phyloP scores from a whole-genome alignment of 768 basidiomycete species.

The Trametes cubensis region DNA sequence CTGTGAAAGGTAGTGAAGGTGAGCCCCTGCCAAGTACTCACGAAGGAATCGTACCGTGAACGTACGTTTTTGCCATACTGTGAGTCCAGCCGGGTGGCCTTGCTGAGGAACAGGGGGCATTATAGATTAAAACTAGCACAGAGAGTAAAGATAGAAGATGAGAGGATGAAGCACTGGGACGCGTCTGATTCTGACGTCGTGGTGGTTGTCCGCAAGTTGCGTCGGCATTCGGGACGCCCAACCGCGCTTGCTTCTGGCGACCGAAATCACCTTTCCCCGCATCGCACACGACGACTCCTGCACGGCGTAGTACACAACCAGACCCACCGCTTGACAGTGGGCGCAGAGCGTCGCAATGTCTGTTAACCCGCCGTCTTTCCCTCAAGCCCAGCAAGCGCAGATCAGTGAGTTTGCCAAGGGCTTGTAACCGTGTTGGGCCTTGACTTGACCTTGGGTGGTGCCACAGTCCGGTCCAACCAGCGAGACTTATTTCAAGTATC shows the following conservation, averaged over 20 bases:
- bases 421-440: not conserved
- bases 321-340: slow-evolving; percentile 19
- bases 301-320: not conserved
- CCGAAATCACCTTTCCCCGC: slow-evolving; percentile 14
- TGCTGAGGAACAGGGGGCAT: slow-evolving; percentile 36
- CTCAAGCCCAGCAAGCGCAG: slow-evolving; percentile 81
- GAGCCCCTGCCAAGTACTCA: not conserved
- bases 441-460: not conserved
- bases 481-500: slow-evolving; percentile 79
- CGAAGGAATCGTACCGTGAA: slow-evolving; percentile 28
- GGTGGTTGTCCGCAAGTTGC: slow-evolving; percentile 10
- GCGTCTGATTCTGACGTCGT: slow-evolving; percentile 22
- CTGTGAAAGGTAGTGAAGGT: slow-evolving; percentile 8
- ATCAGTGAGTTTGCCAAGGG: slow-evolving; percentile 60
- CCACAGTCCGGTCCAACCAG: slow-evolving; percentile 80
- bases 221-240: slow-evolving; percentile 13
- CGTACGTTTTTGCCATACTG: slow-evolving; percentile 77
- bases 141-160: not conserved
- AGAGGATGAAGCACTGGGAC: slow-evolving; percentile 24
- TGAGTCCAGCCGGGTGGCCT: slow-evolving; percentile 50
- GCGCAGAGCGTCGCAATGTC: slow-evolving; percentile 24
- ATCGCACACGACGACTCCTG: slow-evolving; percentile 8
- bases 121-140: slow-evolving; percentile 8
- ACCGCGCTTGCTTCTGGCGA: slow-evolving; percentile 13
- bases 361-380: slow-evolving; percentile 52